phyloP scores from a whole-genome alignment of 1,139 yeast species.

The Kodamaea suecica region DNA sequence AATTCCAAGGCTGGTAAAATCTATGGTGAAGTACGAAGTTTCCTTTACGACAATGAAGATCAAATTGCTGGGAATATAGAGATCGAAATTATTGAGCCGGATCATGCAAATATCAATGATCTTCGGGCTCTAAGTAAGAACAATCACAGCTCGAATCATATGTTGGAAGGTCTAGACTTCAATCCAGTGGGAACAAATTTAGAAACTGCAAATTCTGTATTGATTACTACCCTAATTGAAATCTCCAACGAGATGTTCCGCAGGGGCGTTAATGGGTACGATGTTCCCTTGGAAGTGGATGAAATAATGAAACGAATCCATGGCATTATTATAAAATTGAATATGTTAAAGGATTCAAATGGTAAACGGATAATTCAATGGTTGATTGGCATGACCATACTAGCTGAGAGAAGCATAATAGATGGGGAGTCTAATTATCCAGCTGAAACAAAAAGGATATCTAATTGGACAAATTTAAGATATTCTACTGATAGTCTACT shows the following conservation, averaged over 20 bases:
- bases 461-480: slow-evolving; percentile 4
- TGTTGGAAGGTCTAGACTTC: slow-evolving; percentile 19
- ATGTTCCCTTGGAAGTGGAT: not conserved
- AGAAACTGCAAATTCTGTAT: slow-evolving; percentile 13
- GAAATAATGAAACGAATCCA: slow-evolving; percentile 2
- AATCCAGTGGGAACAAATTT: slow-evolving; percentile 2
- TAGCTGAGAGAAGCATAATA: too few relatives aligned
- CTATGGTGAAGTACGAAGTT: slow-evolving; percentile 25
- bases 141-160: slow-evolving; percentile 4
- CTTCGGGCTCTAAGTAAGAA: slow-evolving; percentile 16
- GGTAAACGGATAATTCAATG: slow-evolving; percentile 8
- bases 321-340: not conserved
- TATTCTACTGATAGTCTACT: slow-evolving; percentile 5
- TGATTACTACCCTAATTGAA: slow-evolving; percentile 17
- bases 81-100: too few relatives aligned
- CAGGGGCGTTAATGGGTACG: not conserved
- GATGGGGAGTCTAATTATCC: too few relatives aligned
- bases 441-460: too few relatives aligned
- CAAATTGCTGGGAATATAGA: too few relatives aligned
- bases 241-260: slow-evolving; percentile 6
- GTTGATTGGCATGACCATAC: slow-evolving; percentile 6
- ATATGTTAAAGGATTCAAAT: slow-evolving; percentile 4
- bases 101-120: slow-evolving; percentile 19
- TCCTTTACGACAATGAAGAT: slow-evolving; percentile 15
- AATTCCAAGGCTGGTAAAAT: slow-evolving; percentile 4